Evolutionary conservation across 2,329 filamentous ascomycete genomes (phyloP).

Genomic region (Boeremia exigua): DNA sequence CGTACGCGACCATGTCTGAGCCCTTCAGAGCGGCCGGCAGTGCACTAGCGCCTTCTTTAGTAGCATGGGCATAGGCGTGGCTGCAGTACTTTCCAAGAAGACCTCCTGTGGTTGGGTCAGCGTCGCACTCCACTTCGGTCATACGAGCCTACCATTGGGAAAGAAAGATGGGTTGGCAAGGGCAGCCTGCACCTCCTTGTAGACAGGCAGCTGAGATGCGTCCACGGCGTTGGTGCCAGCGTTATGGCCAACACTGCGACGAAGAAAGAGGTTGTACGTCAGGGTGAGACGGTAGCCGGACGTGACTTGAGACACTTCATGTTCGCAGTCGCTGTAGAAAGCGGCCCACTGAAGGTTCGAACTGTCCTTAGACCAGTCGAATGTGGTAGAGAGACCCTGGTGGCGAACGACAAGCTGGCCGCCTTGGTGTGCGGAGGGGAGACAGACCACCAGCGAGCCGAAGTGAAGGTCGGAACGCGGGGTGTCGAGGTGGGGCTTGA

Average conservation of each 20-base stretch:
- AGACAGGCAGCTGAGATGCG: constrained; percentile 6
- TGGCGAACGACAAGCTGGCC: constrained; percentile 56
- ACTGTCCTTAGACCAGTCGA: constrained; percentile 50
- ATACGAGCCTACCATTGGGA: constrained; percentile 35
- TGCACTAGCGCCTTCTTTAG: constrained; percentile 17
- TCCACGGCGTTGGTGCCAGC: constrained; percentile 35
- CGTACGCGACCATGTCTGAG: constrained; percentile 54
- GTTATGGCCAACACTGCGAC: constrained; percentile 43
- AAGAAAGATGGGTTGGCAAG: constrained; percentile 41
- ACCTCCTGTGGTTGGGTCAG: constrained; percentile 34
- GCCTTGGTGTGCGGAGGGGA: constrained; percentile 52
- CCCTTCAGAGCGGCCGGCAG: constrained; percentile 55
- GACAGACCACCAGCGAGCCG: constrained; percentile 61
- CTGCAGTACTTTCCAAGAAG: constrained; percentile 54
- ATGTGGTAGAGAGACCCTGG: constrained; percentile 41
- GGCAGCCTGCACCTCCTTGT: neutral
- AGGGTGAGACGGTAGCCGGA: constrained; percentile 59
- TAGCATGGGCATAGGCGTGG: constrained; percentile 57
- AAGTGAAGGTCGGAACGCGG: constrained; percentile 58
- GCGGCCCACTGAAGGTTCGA: constrained; percentile 55
- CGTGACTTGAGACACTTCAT: constrained; percentile 59
- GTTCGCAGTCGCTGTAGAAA: constrained; percentile 61
- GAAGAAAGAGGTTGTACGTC: constrained; percentile 64
- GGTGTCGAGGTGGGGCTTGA: constrained; percentile 61
- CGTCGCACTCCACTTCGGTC: neutral